A percentile compares a stretch with the other conserved stretches of the same genome.
phyloP scores from a whole-genome alignment of 345 rosid genomes.

The Citrus hindsii region DNA sequence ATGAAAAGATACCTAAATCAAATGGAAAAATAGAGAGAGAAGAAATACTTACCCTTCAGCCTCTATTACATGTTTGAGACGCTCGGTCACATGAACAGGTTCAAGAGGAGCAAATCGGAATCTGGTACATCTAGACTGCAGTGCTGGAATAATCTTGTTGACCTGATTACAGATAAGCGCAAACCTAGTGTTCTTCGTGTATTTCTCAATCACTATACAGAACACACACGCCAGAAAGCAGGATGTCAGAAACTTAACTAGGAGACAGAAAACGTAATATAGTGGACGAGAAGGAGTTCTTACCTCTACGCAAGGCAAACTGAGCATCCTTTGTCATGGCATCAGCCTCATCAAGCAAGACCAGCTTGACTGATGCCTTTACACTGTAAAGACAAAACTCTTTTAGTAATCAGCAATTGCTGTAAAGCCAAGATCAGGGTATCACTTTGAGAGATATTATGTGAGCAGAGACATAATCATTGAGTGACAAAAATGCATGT shows the following conservation, averaged over 20 bases:
- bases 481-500: not conserved
- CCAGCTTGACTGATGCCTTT: constrained; percentile 76
- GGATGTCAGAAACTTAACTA: constrained; percentile 3
- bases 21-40: not conserved
- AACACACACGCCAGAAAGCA: constrained; percentile 16
- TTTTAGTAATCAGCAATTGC: constrained; percentile 1
- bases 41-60: constrained; percentile 63
- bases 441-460: not conserved
- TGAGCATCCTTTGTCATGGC: constrained; percentile 99
- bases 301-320: constrained; percentile 96
- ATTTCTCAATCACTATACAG: constrained; percentile 81
- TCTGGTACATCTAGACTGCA: constrained; percentile 95
- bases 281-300: not conserved
- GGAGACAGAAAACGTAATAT: not conserved
- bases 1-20: not conserved
- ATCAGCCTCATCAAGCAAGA: constrained; percentile 92
- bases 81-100: constrained; percentile 58
- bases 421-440: not conserved
- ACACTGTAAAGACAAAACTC: constrained; percentile 38
- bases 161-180: constrained; percentile 94
- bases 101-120: constrained; percentile 97
- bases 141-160: constrained; percentile 95
- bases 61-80: constrained; percentile 76
- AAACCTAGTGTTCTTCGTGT: constrained; percentile 92
- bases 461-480: not conserved